Evolutionary conservation across 2,329 filamentous ascomycete species (phyloP), one percentile per base, ranked within the genome.

Genomic region (Diplodia scrobiculata): DNA sequence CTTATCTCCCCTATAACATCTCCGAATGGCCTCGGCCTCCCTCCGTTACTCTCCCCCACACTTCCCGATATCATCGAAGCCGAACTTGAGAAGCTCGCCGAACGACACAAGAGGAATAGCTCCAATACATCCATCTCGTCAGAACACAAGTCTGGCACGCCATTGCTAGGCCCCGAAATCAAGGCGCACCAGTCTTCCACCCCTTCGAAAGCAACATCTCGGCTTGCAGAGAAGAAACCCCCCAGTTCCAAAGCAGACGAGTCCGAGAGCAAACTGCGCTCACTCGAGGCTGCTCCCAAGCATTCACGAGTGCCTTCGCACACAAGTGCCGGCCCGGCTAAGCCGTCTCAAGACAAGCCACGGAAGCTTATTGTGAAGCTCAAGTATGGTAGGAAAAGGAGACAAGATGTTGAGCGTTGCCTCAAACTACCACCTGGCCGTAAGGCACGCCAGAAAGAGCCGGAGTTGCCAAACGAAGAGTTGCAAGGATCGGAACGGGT

Each of bases 41-140:
- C 85, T 11, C 78, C 80, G 10, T 78, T 86, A 41, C 75, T 87
- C n/a, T 87, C 85, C 4, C 84, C 85, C 3, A 85, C 83, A 14
- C 77, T 87, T 3, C 85, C 85, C 6, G 78, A 82, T 2, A 82
- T 82, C 63, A 80, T 87, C 52, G 82, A 84, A 69, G 82, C 80
- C 66, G 82, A 85, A 65, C 73, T 87, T 29, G 79, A 79, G 66
- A 76, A 80, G 41, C 71, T 78, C 32, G 78, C 79, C 73, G n/a
- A 73, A 71, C 54, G 45, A 38, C 55, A 62, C 17, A 66, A 54
- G 64, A 73, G 75, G 41, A 72, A 74, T 27, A 73, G 74, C 19
- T 78, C 76, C 0, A 74, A 74, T 62, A 72, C 73, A 19, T 78
- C 77, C 2, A 75, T 74, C 14, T 77, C 76, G 0, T 74, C 75